Percentiles rank a stretch among this genome's conserved stretches.
These are phyloP conservation scores for Phaeosphaeria sp. DNA, from an alignment of 2,329 filamentous ascomycete species.

Conservation along the genomic window DNA sequence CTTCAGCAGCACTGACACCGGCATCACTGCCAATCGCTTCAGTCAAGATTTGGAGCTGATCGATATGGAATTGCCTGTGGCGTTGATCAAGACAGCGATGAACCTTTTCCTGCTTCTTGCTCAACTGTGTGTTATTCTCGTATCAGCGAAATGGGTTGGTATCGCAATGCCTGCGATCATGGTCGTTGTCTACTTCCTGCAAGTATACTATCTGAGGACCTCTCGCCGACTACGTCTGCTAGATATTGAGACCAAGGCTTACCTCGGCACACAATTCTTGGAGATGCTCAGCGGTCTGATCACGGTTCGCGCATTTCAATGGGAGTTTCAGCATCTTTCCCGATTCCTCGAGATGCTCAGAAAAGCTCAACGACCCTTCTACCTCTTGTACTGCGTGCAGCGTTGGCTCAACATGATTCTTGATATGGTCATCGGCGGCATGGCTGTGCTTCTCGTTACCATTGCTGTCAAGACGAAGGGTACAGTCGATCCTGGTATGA, in stretches of 20 bases:
- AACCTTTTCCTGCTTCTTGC: slow-evolving; percentile 14
- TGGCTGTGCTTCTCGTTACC: slow-evolving; percentile 41
- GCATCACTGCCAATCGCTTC: slow-evolving; percentile 51
- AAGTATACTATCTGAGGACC: slow-evolving; percentile 53
- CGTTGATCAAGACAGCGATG: slow-evolving; percentile 18
- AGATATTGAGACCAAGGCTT: slow-evolving; percentile 58
- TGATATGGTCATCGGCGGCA: slow-evolving; percentile 40
- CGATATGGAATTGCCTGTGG: slow-evolving; percentile 47
- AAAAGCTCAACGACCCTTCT: slow-evolving; percentile 48
- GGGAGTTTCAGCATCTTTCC: slow-evolving; percentile 31
- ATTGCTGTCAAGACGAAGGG: slow-evolving; percentile 40
- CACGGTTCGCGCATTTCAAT: slow-evolving; percentile 58
- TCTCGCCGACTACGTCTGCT: slow-evolving; percentile 56
- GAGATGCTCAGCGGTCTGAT: slow-evolving; percentile 55
- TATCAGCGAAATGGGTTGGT: slow-evolving; percentile 18
- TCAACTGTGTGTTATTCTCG: slow-evolving; percentile 16
- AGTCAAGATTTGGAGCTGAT: slow-evolving; percentile 53
- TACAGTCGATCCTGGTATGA: slow-evolving; percentile 51
- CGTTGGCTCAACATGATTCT: slow-evolving; percentile 49
- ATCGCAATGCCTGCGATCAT: slow-evolving; percentile 17
- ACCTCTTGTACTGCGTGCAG: slow-evolving; percentile 46
- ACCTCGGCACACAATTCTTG: slow-evolving; percentile 57
- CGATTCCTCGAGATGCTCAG: slow-evolving; percentile 32
- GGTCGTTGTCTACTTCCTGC: slow-evolving; percentile 47
- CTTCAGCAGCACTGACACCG: slow-evolving; percentile 49